phyloP scores from a whole-genome alignment of 1,139 yeast genomes.

The Eremothecium gossypii region DNA sequence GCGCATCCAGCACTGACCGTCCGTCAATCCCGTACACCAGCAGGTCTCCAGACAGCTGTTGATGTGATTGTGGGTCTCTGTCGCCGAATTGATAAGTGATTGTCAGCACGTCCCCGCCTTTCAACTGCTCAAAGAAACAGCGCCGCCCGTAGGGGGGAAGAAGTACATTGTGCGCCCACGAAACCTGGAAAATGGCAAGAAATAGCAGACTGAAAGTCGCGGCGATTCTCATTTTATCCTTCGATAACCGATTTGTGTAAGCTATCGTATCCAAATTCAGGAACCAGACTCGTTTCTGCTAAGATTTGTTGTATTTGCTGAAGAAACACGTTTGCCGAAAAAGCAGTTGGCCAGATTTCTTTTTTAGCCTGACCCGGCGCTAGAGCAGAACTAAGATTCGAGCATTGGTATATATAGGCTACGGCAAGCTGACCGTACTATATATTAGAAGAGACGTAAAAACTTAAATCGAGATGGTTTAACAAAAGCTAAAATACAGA shows the following conservation, averaged over 20 bases:
- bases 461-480: conserved; percentile 4
- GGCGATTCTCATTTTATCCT: neutral
- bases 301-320: too few relatives aligned
- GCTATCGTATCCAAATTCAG: too few relatives aligned
- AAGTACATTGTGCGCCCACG: conserved; percentile 66
- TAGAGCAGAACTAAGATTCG: too few relatives aligned
- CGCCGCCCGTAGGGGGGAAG: conserved; percentile 79
- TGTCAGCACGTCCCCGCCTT: conserved; percentile 76
- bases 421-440: too few relatives aligned
- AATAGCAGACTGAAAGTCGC: neutral
- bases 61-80: conserved; percentile 68
- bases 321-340: too few relatives aligned
- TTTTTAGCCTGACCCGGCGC: too few relatives aligned
- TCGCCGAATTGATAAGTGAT: conserved; percentile 92
- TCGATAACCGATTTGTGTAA: neutral
- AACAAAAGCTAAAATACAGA: conserved; percentile 5
- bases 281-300: too few relatives aligned
- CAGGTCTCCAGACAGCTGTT: conserved; percentile 73
- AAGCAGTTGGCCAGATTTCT: too few relatives aligned
- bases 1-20: conserved; percentile 32
- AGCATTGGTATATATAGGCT: too few relatives aligned
- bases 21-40: conserved; percentile 33
- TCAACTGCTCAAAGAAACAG: conserved; percentile 81
- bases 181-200: neutral
- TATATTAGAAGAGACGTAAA: neutral